A percentile compares a stretch with the other conserved stretches of the same genome.
phyloP scores from a whole-genome alignment of 257 asterid genomes.

The Fraxinus pennsylvanica region DNA sequence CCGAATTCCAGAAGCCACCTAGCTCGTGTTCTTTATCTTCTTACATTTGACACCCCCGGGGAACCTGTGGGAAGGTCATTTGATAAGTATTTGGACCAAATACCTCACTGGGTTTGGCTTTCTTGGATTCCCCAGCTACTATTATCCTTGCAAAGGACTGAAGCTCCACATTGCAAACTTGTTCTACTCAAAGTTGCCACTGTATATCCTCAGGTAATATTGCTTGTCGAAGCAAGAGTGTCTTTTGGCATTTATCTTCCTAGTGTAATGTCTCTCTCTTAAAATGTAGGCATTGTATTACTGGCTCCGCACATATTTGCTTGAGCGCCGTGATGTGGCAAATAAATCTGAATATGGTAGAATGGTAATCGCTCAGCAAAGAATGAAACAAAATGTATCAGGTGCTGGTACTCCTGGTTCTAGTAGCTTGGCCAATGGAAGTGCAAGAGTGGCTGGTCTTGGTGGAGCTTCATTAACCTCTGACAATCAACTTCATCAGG shows the following conservation, averaged over 20 bases:
- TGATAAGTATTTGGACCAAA: constrained; percentile 87
- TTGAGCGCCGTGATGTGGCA: constrained; percentile 98
- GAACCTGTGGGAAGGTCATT: constrained; percentile 96
- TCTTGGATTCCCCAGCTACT: constrained; percentile 98
- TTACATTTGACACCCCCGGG: constrained; percentile 91
- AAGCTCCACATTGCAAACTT: constrained; percentile 95
- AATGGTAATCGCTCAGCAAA: constrained; percentile 96
- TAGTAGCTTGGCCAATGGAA: constrained; percentile 69
- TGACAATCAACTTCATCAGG: constrained; percentile 80
- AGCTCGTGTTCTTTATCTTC: constrained; percentile 94
- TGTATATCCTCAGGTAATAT: constrained; percentile 86
- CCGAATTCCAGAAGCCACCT: constrained; percentile 96
- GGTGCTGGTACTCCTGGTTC: constrained; percentile 57
- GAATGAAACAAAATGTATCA: constrained; percentile 89
- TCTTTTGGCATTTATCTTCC: constrained; percentile 20
- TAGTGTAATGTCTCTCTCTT: constrained; percentile 24
- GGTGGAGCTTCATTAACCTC: constrained; percentile 63
- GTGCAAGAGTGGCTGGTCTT: constrained; percentile 62
- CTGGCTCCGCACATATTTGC: constrained; percentile 98
- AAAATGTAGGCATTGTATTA: constrained; percentile 83
- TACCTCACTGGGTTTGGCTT: constrained; percentile 99
- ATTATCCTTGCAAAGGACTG: constrained; percentile 88
- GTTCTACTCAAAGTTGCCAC: constrained; percentile 87
- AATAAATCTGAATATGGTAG: constrained; percentile 92
- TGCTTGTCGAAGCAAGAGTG: constrained; percentile 9